phyloP scores from a whole-genome alignment of 2,329 filamentous ascomycete genomes.

The Huntiella bhutanensis region DNA sequence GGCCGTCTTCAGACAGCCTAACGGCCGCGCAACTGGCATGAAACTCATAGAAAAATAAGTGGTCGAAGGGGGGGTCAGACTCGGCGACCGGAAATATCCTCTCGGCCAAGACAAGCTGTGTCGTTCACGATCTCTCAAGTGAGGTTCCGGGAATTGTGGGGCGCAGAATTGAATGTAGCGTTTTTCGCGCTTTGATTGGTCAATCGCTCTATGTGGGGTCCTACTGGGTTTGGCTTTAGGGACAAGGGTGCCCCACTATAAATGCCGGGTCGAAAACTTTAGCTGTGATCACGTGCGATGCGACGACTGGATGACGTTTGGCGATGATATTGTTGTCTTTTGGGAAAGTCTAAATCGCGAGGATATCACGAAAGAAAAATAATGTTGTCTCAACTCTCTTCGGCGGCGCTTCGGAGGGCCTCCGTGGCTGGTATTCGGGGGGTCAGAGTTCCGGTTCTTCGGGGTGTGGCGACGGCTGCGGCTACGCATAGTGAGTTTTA shows the following conservation, averaged over 20 bases:
- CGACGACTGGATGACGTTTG: too few relatives aligned
- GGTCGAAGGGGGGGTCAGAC: not conserved
- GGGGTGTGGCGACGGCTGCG: conserved; percentile 2
- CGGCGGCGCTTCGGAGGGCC: not conserved
- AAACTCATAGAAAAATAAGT: conserved; percentile 34
- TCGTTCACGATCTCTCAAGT: not conserved
- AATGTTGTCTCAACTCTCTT: not conserved
- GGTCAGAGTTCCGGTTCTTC: not conserved
- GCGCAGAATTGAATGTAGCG: not conserved
- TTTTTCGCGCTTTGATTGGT: not conserved
- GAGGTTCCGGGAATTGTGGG: not conserved
- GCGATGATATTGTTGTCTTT: too few relatives aligned
- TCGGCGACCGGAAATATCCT: not conserved
- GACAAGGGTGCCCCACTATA: not conserved
- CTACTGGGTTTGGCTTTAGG: not conserved
- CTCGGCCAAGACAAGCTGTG: not conserved
- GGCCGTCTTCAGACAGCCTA: conserved; percentile 50
- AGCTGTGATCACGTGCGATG: not conserved
- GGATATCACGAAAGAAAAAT: too few relatives aligned
- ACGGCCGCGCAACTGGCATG: conserved; percentile 41
- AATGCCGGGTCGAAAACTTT: not conserved
- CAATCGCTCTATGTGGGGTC: not conserved
- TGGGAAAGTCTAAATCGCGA: too few relatives aligned
- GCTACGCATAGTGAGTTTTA: conserved; percentile 5
- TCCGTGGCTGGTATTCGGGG: not conserved